Evolutionary conservation across 2,329 filamentous ascomycete species (phyloP).

Genomic region (Xylaria polymorpha): DNA sequence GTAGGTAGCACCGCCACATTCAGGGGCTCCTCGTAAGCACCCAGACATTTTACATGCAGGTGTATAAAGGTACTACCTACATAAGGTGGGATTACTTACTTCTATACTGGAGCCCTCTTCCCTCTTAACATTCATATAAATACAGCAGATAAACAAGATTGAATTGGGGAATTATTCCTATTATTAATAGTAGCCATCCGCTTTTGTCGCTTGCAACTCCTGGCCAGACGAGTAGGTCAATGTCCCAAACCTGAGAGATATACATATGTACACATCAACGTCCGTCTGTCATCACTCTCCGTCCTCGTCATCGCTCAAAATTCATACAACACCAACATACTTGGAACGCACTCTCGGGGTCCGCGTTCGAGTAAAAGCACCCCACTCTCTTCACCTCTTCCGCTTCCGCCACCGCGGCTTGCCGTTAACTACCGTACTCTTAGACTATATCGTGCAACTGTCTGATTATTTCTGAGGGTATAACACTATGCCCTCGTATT

Average conservation of each 20-base stretch:
- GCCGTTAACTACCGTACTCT: neutral
- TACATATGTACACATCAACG: slow-evolving; percentile 47
- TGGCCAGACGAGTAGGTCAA: slow-evolving; percentile 30
- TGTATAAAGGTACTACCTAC: too few species aligned
- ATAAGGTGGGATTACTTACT: too few species aligned
- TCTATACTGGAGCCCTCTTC: too few species aligned
- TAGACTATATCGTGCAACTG: neutral
- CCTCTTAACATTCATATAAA: too few species aligned
- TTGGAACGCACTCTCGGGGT: slow-evolving; percentile 10
- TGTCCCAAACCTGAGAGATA: slow-evolving; percentile 41
- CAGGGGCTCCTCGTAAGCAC: slow-evolving; percentile 28
- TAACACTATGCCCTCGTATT: slow-evolving; percentile 91
- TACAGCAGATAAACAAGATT: neutral
- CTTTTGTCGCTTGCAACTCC: slow-evolving; percentile 22
- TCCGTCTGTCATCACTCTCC: slow-evolving; percentile 33
- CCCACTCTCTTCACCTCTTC: neutral
- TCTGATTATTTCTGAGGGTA: slow-evolving; percentile 61
- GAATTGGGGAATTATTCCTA: slow-evolving; percentile 24
- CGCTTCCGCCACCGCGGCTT: neutral
- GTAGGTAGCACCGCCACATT: slow-evolving; percentile 43
- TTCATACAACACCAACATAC: slow-evolving; percentile 33
- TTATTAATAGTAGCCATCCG: slow-evolving; percentile 30
- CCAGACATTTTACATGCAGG: neutral
- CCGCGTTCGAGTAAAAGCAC: neutral
- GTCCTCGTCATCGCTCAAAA: slow-evolving; percentile 16